phyloP scores from a whole-genome alignment of 176 grass and related monocot species.

The Eremochloa ophiuroides region DNA sequence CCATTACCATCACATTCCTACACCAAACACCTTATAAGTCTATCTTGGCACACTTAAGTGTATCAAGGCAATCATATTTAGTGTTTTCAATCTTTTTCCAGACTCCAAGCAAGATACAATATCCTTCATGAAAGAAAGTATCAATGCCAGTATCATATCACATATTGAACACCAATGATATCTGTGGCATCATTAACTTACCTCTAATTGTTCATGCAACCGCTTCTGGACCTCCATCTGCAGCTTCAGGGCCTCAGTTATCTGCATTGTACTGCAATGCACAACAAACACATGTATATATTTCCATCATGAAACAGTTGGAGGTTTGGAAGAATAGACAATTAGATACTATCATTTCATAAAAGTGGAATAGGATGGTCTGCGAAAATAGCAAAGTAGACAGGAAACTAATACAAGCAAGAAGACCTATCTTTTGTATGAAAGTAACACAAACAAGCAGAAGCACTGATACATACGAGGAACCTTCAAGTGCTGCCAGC shows the following conservation, averaged over 20 bases:
- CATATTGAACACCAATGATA: not conserved
- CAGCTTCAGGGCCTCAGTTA: too few relatives aligned
- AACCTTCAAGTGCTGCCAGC: slow-evolving; percentile 53
- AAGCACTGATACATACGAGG: slow-evolving; percentile 72
- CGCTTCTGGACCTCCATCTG: too few relatives aligned
- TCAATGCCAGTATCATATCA: not conserved
- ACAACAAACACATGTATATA: not conserved
- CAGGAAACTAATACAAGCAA: not conserved
- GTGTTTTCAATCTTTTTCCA: not conserved
- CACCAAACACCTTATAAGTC: not conserved
- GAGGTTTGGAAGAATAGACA: not conserved
- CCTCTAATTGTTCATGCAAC: too few relatives aligned
- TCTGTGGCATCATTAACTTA: slow-evolving; percentile 18
- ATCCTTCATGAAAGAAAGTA: not conserved
- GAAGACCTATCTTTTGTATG: not conserved
- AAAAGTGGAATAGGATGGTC: not conserved
- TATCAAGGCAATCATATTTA: not conserved
- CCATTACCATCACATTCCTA: not conserved
- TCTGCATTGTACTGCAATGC: slow-evolving; percentile 13
- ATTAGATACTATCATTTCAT: not conserved
- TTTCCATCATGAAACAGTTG: not conserved
- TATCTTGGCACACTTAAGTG: not conserved
- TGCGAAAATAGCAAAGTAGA: not conserved
- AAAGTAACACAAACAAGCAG: not conserved
- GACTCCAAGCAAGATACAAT: not conserved